Percentiles rank a stretch among this genome's conserved stretches.
Evolutionary conservation across 768 basidiomycete species (phyloP).

Genomic region (Agrocybe pediades): DNA sequence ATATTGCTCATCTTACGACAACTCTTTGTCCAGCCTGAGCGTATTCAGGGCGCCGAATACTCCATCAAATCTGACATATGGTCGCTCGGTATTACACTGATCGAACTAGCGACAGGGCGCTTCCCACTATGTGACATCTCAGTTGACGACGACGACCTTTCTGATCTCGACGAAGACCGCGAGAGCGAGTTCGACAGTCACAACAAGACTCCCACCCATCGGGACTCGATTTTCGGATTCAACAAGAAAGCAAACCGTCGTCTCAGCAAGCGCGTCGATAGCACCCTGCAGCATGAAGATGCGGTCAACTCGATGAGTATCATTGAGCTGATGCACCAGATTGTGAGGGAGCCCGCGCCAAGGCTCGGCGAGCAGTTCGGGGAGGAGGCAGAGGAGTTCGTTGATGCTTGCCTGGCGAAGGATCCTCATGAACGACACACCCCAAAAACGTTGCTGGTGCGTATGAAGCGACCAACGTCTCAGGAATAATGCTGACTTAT

Average conservation of each 20-base stretch:
- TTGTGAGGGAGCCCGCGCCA: conserved; percentile 97
- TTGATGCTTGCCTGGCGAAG: conserved; percentile 89
- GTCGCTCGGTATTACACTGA: conserved; percentile 95
- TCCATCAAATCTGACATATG: conserved; percentile 99
- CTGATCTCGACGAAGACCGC: conserved; percentile 63
- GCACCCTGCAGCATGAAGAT: conserved; percentile 70
- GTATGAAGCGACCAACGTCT: conserved; percentile 27
- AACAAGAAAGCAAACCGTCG: conserved; percentile 56
- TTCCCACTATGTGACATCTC: conserved; percentile 91
- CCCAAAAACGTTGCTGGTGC: conserved; percentile 83
- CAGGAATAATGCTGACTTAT: not conserved
- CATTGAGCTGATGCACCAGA: conserved; percentile 94
- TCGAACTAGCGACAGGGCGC: conserved; percentile 95
- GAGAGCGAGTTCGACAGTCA: conserved; percentile 44
- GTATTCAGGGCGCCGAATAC: conserved; percentile 97
- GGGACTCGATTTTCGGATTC: conserved; percentile 30
- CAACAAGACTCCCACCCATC: conserved; percentile 33
- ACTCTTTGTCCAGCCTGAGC: conserved; percentile 99
- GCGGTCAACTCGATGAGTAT: conserved; percentile 94
- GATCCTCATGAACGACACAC: conserved; percentile 81
- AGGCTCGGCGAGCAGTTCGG: conserved; percentile 72
- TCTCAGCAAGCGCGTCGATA: conserved; percentile 83
- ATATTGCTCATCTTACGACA: not conserved
- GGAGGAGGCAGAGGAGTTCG: conserved; percentile 76
- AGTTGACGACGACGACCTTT: conserved; percentile 58